Base-by-base conservation (phyloP, 352 stramenopile genomes). In the Thalassiosira mediterranea region DNA sequence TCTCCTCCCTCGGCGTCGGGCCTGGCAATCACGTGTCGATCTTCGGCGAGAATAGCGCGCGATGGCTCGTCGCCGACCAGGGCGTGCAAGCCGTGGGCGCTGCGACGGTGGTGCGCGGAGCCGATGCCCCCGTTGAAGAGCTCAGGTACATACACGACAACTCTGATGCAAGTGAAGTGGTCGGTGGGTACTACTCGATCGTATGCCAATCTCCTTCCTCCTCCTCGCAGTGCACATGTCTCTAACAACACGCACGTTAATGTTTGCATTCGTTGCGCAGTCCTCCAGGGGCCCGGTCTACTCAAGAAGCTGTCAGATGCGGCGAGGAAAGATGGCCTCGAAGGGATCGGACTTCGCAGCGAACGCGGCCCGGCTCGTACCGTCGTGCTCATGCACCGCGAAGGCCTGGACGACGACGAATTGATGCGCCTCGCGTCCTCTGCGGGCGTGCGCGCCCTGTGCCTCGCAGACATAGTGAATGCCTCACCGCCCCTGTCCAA, bases 131-230 rank as follows among this genome's bases (percentile, higher is more conserved):
- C 28, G 56, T 64, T 48, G 68, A 78, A 49, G 68, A 78, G 51
- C 37, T 78, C 10, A 64, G 60, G 46, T 78, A 73, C 21, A 72
- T 78, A 10, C 72, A 73, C 49, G 58, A 72, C 26, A 67, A 78
- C 48, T 52, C 59, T 47, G 68, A 78, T 40, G 38, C 37, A 17
- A 29, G n/a, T 42, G 44, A 59, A 21, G 60, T 68, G 21, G 52
- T 76, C 48, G 57, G 57, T 65, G 37, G 54, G 57, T 42, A 37
- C 19, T 10, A 21, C 31, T 2, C 2, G 3, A n/a, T 54, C 2
- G 32, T 32, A 56, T 15, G 32, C 47, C 2, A 7, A 56, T 28
- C 15, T 1, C 29, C n/a, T n/a, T n/a, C n/a, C n/a, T n/a, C n/a
- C n/a, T n/a, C n/a, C n/a, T n/a, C n/a, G n/a, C n/a, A n/a, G n/a